Base-by-base conservation (phyloP, 306 rosid species). In the Castanea sativa region DNA sequence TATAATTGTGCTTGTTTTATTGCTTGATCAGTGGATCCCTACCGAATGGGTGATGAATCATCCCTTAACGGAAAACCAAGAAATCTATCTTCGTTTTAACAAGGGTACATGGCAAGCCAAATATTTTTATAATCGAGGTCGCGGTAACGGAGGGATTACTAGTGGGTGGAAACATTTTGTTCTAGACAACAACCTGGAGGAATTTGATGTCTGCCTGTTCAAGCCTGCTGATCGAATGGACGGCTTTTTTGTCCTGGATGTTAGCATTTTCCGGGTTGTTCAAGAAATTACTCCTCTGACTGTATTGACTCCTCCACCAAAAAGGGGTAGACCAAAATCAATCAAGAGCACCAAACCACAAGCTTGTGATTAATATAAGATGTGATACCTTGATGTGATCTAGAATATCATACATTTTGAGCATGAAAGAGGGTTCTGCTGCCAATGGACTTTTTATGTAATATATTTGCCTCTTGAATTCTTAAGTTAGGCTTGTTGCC, bases 101-200 rank as follows among this genome's bases (percentile, higher is more conserved):
- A 67, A 33, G 61, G 67, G 35, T 5, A 87, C 78, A 67, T 92
- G 95, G 92, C 57, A 25, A 38, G 75, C 86, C 25, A 87, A 58
- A 78, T 90, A 81, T 78, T 78, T 55, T 79, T 86, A 3, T 32
- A 73, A 78, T 32, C 27, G 5, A 23, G 18, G 3, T 35, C 91
- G 93, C 16, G 55, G 32, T 5, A 80, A 16, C 4, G 88, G 95
- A 41, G 97, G 92, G 23, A 79, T 92, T 30, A 52, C 86, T 16
- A 83, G 89, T 52, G 95, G 97, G 25, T 92, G 97, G 95, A 90
- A 87, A 57, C 76, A 73, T 69, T 92, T 90, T 76, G 76, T 87
- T 0, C 14, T 87, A 11, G 95, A 89, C 63, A 92, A 90, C 58
- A 87, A 89, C 83, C 87, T 92, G 27, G 93, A 92, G 80, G 91